Conservation (phyloP, 2,329 filamentous ascomycete genomes). For the Rosellinia necatrix region DNA sequence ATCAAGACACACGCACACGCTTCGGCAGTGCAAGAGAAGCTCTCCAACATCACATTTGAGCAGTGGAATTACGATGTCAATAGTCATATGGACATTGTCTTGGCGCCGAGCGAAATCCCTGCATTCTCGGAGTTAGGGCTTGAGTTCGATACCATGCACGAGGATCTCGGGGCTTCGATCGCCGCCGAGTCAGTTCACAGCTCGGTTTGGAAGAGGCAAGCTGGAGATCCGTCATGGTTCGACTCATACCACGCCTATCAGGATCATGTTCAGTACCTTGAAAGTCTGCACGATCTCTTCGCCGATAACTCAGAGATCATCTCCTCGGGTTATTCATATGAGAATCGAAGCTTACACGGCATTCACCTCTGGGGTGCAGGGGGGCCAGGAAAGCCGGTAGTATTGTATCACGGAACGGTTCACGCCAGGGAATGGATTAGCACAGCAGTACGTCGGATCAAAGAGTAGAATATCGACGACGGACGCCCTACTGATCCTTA, state of each 20-base stretch:
- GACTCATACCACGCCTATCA: slow-evolving; percentile 55
- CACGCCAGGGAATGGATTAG: slow-evolving; percentile 62
- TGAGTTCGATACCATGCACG: slow-evolving; percentile 38
- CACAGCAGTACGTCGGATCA: slow-evolving; percentile 40
- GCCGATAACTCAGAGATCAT: slow-evolving; percentile 53
- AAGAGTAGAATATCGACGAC: not conserved
- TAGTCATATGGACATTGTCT: slow-evolving; percentile 40
- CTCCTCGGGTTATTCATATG: slow-evolving; percentile 49
- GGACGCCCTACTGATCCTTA: not conserved
- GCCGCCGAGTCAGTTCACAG: slow-evolving; percentile 33
- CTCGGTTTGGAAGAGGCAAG: slow-evolving; percentile 27
- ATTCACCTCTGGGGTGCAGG: slow-evolving; percentile 53
- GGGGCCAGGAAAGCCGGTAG: slow-evolving; percentile 52
- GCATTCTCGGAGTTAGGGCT: slow-evolving; percentile 40
- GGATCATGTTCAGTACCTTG: slow-evolving; percentile 54
- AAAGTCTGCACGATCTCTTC: slow-evolving; percentile 47
- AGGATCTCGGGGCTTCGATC: slow-evolving; percentile 40
- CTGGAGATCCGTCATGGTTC: slow-evolving; percentile 49
- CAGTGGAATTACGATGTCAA: slow-evolving; percentile 33
- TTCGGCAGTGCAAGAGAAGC: slow-evolving; percentile 42
- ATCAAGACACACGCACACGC: slow-evolving; percentile 50
- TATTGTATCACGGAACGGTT: slow-evolving; percentile 56
- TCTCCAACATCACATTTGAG: slow-evolving; percentile 33
- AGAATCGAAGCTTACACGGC: slow-evolving; percentile 61
- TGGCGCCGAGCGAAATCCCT: slow-evolving; percentile 38